Conservation (phyloP, 352 stramenopile species). For the Pythium chondricola region DNA sequence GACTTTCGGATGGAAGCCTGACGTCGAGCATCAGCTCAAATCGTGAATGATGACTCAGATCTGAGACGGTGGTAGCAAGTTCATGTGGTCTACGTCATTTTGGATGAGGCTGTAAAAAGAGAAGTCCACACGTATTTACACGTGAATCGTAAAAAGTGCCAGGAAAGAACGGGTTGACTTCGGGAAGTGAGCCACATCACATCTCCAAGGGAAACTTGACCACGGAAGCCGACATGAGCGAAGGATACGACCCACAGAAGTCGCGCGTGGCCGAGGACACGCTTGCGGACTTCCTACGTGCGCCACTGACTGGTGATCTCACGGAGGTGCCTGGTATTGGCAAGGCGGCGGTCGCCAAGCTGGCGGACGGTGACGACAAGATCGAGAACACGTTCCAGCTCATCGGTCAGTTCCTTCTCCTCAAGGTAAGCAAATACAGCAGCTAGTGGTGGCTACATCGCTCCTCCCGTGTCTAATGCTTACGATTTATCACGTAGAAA, state of each 20-base stretch:
- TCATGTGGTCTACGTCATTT: background rate
- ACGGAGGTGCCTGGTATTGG: slow-evolving; percentile 94
- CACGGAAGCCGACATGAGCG: slow-evolving; percentile 33
- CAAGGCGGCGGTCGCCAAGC: slow-evolving; percentile 81
- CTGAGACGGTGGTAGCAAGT: background rate
- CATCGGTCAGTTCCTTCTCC: slow-evolving; percentile 92
- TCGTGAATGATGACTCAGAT: slow-evolving; percentile 1
- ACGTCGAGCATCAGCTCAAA: slow-evolving; percentile 12
- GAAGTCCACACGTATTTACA: no score
- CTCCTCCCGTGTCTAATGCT: no score
- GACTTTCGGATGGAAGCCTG: slow-evolving; percentile 1
- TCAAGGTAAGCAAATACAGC: slow-evolving; percentile 43
- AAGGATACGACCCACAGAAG: slow-evolving; percentile 90
- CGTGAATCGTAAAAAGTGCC: no score
- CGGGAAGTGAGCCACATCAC: background rate
- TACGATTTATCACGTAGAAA: slow-evolving; percentile 22
- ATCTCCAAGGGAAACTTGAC: slow-evolving; percentile 1
- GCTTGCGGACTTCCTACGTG: slow-evolving; percentile 90
- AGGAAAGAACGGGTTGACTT: background rate
- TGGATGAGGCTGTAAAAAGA: background rate
- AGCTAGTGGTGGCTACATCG: slow-evolving; percentile 14
- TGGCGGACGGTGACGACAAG: slow-evolving; percentile 78
- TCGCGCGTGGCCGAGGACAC: slow-evolving; percentile 89
- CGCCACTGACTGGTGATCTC: slow-evolving; percentile 88
- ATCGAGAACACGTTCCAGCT: slow-evolving; percentile 98